Conservation (phyloP, 768 basidiomycete genomes). For the Mycena haematopus region DNA sequence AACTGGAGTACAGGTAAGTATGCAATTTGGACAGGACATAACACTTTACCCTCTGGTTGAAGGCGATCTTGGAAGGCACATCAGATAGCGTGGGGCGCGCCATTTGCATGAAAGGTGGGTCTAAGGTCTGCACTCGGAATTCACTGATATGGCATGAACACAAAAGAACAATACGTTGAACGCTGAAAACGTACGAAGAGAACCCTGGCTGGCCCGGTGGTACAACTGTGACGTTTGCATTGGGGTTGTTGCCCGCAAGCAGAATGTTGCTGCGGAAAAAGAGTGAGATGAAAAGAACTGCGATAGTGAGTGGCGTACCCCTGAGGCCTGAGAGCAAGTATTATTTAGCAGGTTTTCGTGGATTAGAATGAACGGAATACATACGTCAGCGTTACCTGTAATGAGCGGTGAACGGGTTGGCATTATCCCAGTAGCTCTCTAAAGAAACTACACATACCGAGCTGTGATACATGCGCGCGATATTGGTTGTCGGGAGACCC, state of each 20-base stretch:
- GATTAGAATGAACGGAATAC: background rate
- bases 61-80: slow-evolving; percentile 36
- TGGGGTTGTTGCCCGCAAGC: slow-evolving; percentile 30
- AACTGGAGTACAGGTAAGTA: slow-evolving; percentile 15
- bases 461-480: slow-evolving; percentile 24
- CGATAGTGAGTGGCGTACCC: slow-evolving; percentile 5
- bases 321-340: slow-evolving; percentile 12
- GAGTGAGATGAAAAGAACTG: background rate
- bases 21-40: no score
- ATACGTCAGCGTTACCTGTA: background rate
- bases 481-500: slow-evolving; percentile 32
- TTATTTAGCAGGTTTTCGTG: background rate
- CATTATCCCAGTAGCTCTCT: background rate
- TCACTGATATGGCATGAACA: slow-evolving; percentile 30
- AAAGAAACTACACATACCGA: background rate
- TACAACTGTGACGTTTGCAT: slow-evolving; percentile 19
- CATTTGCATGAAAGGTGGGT: slow-evolving; percentile 39
- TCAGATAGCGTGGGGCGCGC: slow-evolving; percentile 33
- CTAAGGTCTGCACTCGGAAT: slow-evolving; percentile 38
- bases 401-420: background rate
- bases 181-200: slow-evolving; percentile 20
- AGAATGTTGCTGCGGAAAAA: slow-evolving; percentile 15
- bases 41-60: slow-evolving; percentile 28
- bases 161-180: background rate
- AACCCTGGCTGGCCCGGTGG: slow-evolving; percentile 27